Base-by-base conservation (phyloP, 78 protist genomes). In the Dictyostelium brefeldianum region DNA sequence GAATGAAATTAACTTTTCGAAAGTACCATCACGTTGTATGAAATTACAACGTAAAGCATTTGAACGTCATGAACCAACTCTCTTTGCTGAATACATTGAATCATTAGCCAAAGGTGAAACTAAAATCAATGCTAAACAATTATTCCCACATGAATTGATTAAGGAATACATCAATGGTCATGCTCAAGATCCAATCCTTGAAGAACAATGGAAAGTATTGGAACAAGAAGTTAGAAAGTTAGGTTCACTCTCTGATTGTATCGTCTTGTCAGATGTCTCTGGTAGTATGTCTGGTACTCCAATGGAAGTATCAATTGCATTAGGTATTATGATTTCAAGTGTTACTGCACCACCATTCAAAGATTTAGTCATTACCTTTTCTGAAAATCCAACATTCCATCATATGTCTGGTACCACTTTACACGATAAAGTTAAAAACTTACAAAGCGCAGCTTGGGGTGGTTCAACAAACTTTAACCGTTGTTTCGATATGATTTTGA, bases 231-330 rank as follows among this genome's bases (percentile, higher is more conserved):
- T 71, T 18, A 87, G 90, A 80, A 77, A 81, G 74, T 27, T 74
- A 1, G 92, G 92, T 25, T 51, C 51, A 8, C 69, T 91, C 18
- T 9, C 10, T 11, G 89, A 81, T 51, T 59, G 83, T 25, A 31
- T 91, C 5, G 75, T 62, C 2, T n/a, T 91, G 1, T 41, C 67
- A 25, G 95, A 91, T 47, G 95, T 91, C n/a, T 73, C 84, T 22
- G 95, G 95, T 11, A 36, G 69, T 5, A 91, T 91, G 95, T 14
- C 41, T 9, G 89, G 91, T 27, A 46, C 65, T 4, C 91, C 95
- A 53, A 91, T 91, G 89, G 81, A 91, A 48, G 95, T 91, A 4
- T 81, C 95, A 15, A 57, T 91, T 18, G 95, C 95, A 43, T 75
- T 91, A 5, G 95, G 95, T 43, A 53, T 91, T 29, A 50, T 91